These are phyloP conservation scores for Didymella pinodella DNA, from an alignment of 2,329 filamentous ascomycete genomes.

Conservation along the genomic window DNA sequence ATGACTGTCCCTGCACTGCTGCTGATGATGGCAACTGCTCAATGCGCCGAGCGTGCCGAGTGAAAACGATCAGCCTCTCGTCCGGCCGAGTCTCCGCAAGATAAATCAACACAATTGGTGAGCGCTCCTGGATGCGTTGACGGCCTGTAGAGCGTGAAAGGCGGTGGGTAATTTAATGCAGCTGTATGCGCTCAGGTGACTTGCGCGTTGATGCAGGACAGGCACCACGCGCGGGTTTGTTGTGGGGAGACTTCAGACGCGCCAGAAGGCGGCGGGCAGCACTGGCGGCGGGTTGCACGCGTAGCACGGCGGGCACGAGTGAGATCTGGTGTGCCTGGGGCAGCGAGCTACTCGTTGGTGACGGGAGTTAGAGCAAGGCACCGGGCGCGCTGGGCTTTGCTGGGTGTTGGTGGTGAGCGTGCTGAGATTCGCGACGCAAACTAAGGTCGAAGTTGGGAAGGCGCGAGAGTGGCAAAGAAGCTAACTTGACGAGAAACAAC, in stretches of 20 bases:
- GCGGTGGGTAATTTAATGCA: conserved; percentile 26
- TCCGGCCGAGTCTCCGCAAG: conserved; percentile 43
- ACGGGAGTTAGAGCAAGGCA: conserved; percentile 42
- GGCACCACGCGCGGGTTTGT: conserved; percentile 17
- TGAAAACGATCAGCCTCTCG: conserved; percentile 43
- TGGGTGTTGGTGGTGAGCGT: conserved; percentile 32
- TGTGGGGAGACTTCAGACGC: conserved; percentile 30
- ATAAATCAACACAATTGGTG: conserved; percentile 18
- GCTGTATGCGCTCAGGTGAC: conserved; percentile 30
- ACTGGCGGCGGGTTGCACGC: conserved; percentile 44
- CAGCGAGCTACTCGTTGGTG: conserved; percentile 31
- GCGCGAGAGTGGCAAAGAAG: conserved; percentile 41
- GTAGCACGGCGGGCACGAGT: conserved; percentile 35
- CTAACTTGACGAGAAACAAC: conserved; percentile 25
- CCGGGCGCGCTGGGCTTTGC: conserved; percentile 28
- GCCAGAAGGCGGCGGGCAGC: conserved; percentile 29
- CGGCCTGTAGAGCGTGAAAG: conserved; percentile 17
- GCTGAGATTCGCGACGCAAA: conserved; percentile 50
- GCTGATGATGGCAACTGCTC: conserved; percentile 31
- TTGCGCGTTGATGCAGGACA: conserved; percentile 23
- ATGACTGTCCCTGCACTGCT: conserved; percentile 35
- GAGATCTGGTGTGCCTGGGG: conserved; percentile 32
- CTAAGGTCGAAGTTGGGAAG: conserved; percentile 51
- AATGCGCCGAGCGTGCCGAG: conserved; percentile 48
- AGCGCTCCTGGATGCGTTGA: conserved; percentile 12